phyloP scores from a whole-genome alignment of 129 eudicot genomes.

The Lactuca saligna region DNA sequence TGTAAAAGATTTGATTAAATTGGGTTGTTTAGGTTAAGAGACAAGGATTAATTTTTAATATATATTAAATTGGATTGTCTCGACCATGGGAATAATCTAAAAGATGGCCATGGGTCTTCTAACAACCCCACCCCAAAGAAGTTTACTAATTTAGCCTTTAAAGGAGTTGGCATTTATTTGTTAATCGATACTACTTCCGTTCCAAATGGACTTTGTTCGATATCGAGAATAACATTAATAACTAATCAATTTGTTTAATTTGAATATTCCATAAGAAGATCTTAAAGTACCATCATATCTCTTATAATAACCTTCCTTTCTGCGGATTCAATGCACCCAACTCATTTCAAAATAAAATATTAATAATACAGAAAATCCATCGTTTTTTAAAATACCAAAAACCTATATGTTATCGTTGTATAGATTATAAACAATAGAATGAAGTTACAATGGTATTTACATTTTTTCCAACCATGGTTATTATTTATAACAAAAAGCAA shows the following conservation, averaged over 20 bases:
- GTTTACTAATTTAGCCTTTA: constrained; percentile 5
- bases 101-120: neutral
- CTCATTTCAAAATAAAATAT: neutral
- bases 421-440: neutral
- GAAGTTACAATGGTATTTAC: neutral
- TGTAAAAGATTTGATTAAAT: too few species aligned
- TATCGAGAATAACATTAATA: neutral
- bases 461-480: neutral
- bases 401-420: neutral
- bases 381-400: too few species aligned
- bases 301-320: constrained; percentile 22
- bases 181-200: neutral
- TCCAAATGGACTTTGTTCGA: neutral
- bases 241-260: constrained; percentile 14
- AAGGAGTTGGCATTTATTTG: constrained; percentile 19
- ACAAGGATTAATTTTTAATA: too few species aligned
- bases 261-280: constrained; percentile 25
- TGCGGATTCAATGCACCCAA: constrained; percentile 36
- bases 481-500: neutral
- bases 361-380: neutral
- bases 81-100: too few species aligned
- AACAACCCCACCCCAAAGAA: neutral
- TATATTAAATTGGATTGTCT: too few species aligned
- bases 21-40: too few species aligned
- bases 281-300: constrained; percentile 35